Conservation (phyloP, 192 early-diverging fungal species). For the Thoreauomyces humboldtii region DNA sequence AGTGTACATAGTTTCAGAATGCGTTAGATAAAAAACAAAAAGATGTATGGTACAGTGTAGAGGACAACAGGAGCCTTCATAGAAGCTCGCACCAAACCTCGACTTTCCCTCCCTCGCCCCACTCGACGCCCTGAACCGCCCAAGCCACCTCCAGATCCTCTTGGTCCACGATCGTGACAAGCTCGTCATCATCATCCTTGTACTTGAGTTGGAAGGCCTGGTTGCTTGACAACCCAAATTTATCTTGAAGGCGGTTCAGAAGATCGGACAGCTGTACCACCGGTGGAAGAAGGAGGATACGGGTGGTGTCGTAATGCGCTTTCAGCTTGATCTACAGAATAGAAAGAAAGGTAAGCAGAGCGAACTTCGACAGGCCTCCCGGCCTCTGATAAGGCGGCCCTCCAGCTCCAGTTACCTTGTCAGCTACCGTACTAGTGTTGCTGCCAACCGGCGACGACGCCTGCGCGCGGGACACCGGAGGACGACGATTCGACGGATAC, state of each 20-base stretch:
- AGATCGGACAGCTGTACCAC: conserved; percentile 58
- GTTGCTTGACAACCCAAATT: conserved; percentile 46
- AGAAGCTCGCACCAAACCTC: conserved; percentile 40
- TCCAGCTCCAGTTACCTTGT: too few relatives aligned
- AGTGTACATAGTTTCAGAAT: too few relatives aligned
- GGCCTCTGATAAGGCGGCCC: too few relatives aligned
- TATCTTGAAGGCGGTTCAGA: conserved; percentile 51
- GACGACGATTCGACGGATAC: too few relatives aligned
- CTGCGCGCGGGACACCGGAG: too few relatives aligned
- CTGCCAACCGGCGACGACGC: neutral
- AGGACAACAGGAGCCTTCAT: too few relatives aligned
- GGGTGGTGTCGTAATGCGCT: conserved; percentile 57
- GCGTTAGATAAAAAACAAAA: too few relatives aligned
- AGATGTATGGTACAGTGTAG: too few relatives aligned
- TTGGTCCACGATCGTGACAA: conserved; percentile 86
- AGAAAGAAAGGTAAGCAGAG: too few relatives aligned
- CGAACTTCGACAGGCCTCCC: too few relatives aligned
- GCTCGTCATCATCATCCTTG: conserved; percentile 81
- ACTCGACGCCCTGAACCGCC: conserved; percentile 56
- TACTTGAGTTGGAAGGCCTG: conserved; percentile 67
- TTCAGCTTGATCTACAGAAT: conserved; percentile 54
- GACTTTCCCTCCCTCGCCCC: conserved; percentile 18
- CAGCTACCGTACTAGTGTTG: neutral
- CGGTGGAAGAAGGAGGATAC: conserved; percentile 57
- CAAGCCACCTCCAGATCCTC: conserved; percentile 86